Percentiles rank a stretch among this genome's conserved stretches.
These are phyloP conservation scores for Lipomyces japonicus DNA, from an alignment of 805 yeast species.

Conservation along the genomic window DNA sequence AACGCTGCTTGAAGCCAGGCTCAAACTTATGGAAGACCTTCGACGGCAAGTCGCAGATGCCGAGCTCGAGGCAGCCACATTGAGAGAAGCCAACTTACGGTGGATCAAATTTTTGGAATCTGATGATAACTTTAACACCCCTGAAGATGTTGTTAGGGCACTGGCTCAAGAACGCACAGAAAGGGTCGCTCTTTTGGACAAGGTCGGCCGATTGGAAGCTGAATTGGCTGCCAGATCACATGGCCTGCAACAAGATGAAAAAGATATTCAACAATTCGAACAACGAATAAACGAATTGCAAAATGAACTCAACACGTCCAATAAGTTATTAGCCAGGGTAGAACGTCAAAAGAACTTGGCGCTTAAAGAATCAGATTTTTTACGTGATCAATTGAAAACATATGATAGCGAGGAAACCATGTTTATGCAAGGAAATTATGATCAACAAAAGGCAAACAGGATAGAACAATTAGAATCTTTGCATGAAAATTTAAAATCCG, in stretches of 20 bases:
- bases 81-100: conserved; percentile 48
- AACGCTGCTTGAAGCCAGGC: conserved; percentile 40
- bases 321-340: conserved; percentile 37
- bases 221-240: conserved; percentile 29
- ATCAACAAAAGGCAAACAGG: conserved; percentile 28
- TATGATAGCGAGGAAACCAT: conserved; percentile 41
- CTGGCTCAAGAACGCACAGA: conserved; percentile 39
- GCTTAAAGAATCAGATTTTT: conserved; percentile 54
- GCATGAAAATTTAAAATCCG: conserved; percentile 54
- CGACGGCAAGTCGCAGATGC: conserved; percentile 48
- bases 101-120: conserved; percentile 45
- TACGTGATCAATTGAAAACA: conserved; percentile 54
- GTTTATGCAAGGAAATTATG: conserved; percentile 25
- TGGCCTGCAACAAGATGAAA: conserved; percentile 31
- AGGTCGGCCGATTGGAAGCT: conserved; percentile 36
- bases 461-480: conserved; percentile 44
- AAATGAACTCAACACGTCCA: conserved; percentile 44
- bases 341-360: conserved; percentile 53
- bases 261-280: conserved; percentile 33
- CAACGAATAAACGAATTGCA: conserved; percentile 32
- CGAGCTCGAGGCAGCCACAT: conserved; percentile 48
- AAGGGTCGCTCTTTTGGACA: conserved; percentile 33
- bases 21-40: conserved; percentile 42
- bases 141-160: conserved; percentile 42
- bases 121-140: conserved; percentile 41